These are phyloP conservation scores for Rosa rugosa DNA, from an alignment of 306 rosid species.

Conservation along the genomic window DNA sequence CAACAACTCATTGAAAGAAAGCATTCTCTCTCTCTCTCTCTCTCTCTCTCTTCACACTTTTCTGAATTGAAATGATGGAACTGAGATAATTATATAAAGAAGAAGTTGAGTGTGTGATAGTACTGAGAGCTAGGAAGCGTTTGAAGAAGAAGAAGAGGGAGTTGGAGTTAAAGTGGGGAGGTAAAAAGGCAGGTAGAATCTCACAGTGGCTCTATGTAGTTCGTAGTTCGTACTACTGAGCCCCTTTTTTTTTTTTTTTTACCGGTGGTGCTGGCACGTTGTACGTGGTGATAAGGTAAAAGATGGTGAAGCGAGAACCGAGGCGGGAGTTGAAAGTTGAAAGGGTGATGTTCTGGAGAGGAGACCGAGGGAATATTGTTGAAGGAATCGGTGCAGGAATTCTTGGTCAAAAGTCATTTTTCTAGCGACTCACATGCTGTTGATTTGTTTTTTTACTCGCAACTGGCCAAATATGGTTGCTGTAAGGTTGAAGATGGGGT, in stretches of 20 bases:
- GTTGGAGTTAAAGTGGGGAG: background rate
- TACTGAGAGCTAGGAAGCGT: background rate
- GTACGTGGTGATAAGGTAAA: slow-evolving; percentile 7
- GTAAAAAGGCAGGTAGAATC: background rate
- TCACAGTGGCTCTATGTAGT: background rate
- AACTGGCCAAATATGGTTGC: background rate
- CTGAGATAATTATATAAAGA: background rate
- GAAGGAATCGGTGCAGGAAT: slow-evolving; percentile 6
- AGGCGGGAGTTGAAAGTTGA: background rate
- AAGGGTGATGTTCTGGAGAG: background rate
- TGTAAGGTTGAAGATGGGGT: background rate
- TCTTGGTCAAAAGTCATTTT: slow-evolving; percentile 3
- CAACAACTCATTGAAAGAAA: slow-evolving; percentile 7
- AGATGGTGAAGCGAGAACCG: slow-evolving; percentile 3
- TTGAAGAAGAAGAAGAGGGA: background rate
- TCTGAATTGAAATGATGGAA: background rate
- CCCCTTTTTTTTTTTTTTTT: background rate
- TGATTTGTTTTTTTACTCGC: background rate
- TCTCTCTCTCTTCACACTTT: background rate
- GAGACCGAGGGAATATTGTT: slow-evolving; percentile 10
- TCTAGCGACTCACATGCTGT: background rate
- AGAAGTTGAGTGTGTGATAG: background rate
- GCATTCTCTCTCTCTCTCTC: background rate
- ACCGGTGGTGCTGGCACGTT: background rate
- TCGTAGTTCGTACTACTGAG: background rate